phyloP scores from a whole-genome alignment of 2,329 filamentous ascomycete species.

The Didymella segeticola region DNA sequence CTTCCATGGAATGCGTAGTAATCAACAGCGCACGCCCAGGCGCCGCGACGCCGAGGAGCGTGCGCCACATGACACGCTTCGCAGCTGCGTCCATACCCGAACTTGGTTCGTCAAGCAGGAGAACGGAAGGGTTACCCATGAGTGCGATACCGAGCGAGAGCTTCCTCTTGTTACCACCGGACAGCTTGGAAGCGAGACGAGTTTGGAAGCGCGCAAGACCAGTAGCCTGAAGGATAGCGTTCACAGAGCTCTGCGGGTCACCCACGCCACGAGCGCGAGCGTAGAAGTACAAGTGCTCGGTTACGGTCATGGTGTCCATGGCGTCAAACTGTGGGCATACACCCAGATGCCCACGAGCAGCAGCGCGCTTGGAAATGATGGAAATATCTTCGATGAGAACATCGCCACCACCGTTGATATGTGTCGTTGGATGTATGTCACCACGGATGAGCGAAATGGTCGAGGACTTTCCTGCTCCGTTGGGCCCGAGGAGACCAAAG shows the following conservation, averaged over 20 bases:
- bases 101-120: constrained; percentile 88
- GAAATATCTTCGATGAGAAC: constrained; percentile 81
- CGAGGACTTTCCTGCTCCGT: constrained; percentile 90
- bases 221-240: constrained; percentile 79
- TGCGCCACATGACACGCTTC: constrained; percentile 93
- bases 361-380: constrained; percentile 73
- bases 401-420: constrained; percentile 68
- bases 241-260: constrained; percentile 78
- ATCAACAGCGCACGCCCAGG: constrained; percentile 81
- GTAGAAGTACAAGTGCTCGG: constrained; percentile 87
- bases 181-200: constrained; percentile 79
- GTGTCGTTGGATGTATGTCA: constrained; percentile 75
- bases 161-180: constrained; percentile 94
- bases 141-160: constrained; percentile 86
- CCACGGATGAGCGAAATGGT: constrained; percentile 89
- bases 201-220: constrained; percentile 74
- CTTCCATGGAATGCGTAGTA: constrained; percentile 95
- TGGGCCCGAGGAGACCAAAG: constrained; percentile 87
- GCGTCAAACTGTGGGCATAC: constrained; percentile 82
- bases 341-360: constrained; percentile 79
- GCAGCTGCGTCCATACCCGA: constrained; percentile 89
- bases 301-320: constrained; percentile 88
- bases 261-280: constrained; percentile 80
- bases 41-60: constrained; percentile 72
- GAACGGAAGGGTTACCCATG: constrained; percentile 87